Base-by-base conservation (phyloP, 176 grass and related monocot genomes). In the Paspalum vaginatum region DNA sequence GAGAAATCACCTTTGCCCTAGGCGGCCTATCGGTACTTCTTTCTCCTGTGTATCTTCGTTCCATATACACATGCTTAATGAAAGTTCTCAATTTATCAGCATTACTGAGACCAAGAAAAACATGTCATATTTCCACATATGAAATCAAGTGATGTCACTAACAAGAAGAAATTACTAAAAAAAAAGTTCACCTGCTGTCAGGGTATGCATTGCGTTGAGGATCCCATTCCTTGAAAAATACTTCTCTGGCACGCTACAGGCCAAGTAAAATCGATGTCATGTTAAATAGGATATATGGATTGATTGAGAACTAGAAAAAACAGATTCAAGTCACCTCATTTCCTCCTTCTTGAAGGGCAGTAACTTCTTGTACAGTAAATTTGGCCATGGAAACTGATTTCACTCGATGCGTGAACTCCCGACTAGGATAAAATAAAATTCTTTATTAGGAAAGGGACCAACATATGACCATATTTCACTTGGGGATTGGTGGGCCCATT, bases 361-460 rank as follows among this genome's bases (percentile, higher is more conserved):
- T 71, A 79, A 99, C 96, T 86, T 95, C 96, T 85, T 95, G 96
- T 76, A 90, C 91, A 68, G 90, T 99, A 85, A 99, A 99, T 85
- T 99, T 99, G 59, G 96, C 96, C 92, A 99, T 95, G 69, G 96
- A 99, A 88, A 99, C 53, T 38, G 96, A 99, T 91, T 99, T 99
- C 61, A 93, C 96, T 79, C 96, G 86, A 51, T 99, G 96, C 0
- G 90, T 99, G 80, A 99, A 99, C 79, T 99, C 92, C 70, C 96
- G 90, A 81, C 92, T 99, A 81, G 61, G 11, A 76, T 65, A 46
- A 66, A 85, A 42, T 60, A 72, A 73, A 64, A 44, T 70, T 57
- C n/a, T 52, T 51, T 22, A n/a, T 16, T 63, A 69, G 65, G 18
- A 62, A 67, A 75, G 55, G n/a, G 10, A 50, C 22, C 15, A 16